Percentiles rank a stretch among this genome's conserved stretches.
Conservation (phyloP, 345 rosid species). For the Eucalyptus polyanthemos region DNA sequence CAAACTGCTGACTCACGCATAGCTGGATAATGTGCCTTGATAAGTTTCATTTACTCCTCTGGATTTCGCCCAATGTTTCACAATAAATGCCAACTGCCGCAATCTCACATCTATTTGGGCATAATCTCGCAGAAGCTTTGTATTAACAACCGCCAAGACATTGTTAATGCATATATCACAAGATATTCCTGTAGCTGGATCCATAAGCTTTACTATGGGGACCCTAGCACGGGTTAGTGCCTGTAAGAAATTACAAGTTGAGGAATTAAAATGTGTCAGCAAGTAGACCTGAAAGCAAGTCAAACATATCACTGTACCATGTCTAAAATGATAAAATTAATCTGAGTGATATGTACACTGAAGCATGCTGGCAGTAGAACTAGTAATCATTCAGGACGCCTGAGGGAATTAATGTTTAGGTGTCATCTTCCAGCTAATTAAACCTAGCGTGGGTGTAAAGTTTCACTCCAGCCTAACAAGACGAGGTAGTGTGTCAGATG, state of each 20-base stretch:
- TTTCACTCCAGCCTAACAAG: background rate
- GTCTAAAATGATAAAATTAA: background rate
- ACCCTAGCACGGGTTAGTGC: constrained; percentile 92
- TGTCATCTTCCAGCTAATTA: background rate
- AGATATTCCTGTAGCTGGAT: constrained; percentile 85
- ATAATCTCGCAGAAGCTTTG: constrained; percentile 88
- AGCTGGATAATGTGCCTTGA: constrained; percentile 96
- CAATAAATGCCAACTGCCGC: constrained; percentile 76
- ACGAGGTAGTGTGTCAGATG: background rate
- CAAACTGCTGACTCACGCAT: constrained; percentile 62
- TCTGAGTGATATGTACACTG: background rate
- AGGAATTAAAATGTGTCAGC: background rate
- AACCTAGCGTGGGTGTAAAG: background rate
- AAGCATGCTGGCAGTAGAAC: background rate
- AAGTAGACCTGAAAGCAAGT: background rate
- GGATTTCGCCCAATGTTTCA: constrained; percentile 97
- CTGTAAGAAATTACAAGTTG: constrained; percentile 15
- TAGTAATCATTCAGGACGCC: background rate
- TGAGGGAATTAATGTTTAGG: background rate
- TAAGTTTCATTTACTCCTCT: constrained; percentile 92
- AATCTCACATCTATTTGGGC: constrained; percentile 70
- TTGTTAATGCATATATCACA: constrained; percentile 96
- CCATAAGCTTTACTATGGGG: constrained; percentile 96
- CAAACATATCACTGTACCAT: background rate
- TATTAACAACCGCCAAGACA: constrained; percentile 89